Percentiles rank a stretch among this genome's conserved stretches.
Conservation (phyloP, 805 yeast genomes). For the Saccharomycopsis sp. region DNA sequence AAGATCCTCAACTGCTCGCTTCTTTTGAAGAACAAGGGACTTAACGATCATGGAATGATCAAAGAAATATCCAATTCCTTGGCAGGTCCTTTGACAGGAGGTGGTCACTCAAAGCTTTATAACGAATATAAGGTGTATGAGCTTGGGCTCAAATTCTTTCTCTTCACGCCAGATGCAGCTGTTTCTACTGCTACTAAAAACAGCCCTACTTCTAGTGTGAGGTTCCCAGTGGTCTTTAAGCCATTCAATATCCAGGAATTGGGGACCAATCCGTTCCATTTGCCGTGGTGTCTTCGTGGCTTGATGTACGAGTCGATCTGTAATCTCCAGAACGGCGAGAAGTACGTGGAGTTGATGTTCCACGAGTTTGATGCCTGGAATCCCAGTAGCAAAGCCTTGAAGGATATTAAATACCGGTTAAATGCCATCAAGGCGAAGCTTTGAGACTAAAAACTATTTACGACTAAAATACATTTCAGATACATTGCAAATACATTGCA, state of each 20-base stretch:
- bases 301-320: slow-evolving; percentile 58
- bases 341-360: slow-evolving; percentile 54
- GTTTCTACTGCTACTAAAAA: not conserved
- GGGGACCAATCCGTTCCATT: slow-evolving; percentile 73
- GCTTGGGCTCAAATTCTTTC: slow-evolving; percentile 63
- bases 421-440: slow-evolving; percentile 39
- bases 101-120: slow-evolving; percentile 89
- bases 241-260: slow-evolving; percentile 57
- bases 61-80: slow-evolving; percentile 72
- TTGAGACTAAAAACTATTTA: slow-evolving; percentile 16
- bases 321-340: slow-evolving; percentile 40
- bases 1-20: slow-evolving; percentile 69
- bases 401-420: slow-evolving; percentile 76
- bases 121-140: slow-evolving; percentile 81
- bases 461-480: slow-evolving; percentile 15
- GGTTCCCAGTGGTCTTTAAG: slow-evolving; percentile 25
- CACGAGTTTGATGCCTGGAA: slow-evolving; percentile 78
- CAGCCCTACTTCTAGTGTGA: not conserved
- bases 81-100: slow-evolving; percentile 91
- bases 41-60: slow-evolving; percentile 77
- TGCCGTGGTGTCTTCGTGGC: slow-evolving; percentile 93
- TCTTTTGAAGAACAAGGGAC: slow-evolving; percentile 67
- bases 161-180: slow-evolving; percentile 57
- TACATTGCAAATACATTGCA: not conserved
- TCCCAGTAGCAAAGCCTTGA: slow-evolving; percentile 75